Percentiles rank a stretch among this genome's conserved stretches.
These are phyloP conservation scores for Jasminum sambac DNA, from an alignment of 257 asterid genomes.

Conservation along the genomic window DNA sequence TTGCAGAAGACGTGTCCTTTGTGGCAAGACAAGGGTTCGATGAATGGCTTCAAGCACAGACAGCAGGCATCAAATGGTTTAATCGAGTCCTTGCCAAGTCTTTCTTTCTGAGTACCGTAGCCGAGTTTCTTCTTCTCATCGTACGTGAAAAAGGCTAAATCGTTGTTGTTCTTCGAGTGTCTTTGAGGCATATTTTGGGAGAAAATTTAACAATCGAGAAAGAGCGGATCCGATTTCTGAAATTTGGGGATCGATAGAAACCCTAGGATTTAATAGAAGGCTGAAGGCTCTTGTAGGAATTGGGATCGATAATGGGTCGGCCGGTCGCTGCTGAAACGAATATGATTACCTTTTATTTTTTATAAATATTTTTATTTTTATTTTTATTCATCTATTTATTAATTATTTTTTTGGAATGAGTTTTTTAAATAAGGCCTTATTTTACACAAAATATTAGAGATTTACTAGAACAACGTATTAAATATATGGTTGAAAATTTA, in stretches of 20 bases:
- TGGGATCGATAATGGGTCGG: neutral
- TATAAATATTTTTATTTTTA: too few species aligned
- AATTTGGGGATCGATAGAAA: neutral
- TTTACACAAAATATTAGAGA: too few species aligned
- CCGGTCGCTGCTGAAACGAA: neutral
- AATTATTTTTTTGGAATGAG: too few species aligned
- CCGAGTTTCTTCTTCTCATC: conserved; percentile 98
- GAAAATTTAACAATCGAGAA: neutral
- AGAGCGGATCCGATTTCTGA: neutral
- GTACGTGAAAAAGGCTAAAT: conserved; percentile 90
- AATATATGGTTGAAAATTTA: too few species aligned
- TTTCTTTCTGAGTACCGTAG: conserved; percentile 92
- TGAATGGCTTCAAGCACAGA: conserved; percentile 90
- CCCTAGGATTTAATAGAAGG: conserved; percentile 8
- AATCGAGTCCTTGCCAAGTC: conserved; percentile 85
- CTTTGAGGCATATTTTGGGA: conserved; percentile 80
- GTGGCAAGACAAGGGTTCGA: conserved; percentile 79
- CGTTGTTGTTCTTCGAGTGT: conserved; percentile 98
- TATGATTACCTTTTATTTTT: too few species aligned
- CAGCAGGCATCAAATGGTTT: conserved; percentile 89
- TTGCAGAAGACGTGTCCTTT: conserved; percentile 93
- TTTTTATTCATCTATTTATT: too few species aligned
- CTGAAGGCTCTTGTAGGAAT: too few species aligned
- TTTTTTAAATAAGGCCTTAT: too few species aligned
- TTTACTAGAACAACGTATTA: too few species aligned